phyloP scores from a whole-genome alignment of 768 basidiomycete species.

The Fistulinella prunicolor region DNA sequence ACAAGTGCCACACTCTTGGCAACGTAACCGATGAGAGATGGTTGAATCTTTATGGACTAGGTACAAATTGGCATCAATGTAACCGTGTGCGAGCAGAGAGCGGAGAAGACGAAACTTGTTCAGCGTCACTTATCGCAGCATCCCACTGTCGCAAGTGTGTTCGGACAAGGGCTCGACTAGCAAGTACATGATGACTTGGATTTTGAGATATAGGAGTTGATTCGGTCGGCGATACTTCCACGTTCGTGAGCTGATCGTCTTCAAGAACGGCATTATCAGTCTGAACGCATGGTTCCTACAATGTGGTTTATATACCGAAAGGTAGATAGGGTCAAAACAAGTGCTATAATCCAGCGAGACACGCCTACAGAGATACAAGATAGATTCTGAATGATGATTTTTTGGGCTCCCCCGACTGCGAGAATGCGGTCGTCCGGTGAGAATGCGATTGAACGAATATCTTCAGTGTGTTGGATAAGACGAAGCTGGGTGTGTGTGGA shows the following conservation, averaged over 20 bases:
- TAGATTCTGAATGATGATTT: background rate
- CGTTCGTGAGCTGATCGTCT: background rate
- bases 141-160: background rate
- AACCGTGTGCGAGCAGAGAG: too few species aligned
- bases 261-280: background rate
- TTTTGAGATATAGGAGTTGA: background rate
- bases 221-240: background rate
- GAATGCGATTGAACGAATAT: background rate
- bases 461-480: background rate
- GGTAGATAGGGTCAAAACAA: background rate
- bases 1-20: background rate
- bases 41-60: slow-evolving; percentile 1
- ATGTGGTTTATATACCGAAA: too few species aligned
- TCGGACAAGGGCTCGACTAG: too few species aligned
- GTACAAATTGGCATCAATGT: background rate
- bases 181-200: background rate
- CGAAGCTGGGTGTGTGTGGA: background rate
- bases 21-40: too few species aligned
- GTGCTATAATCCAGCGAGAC: background rate
- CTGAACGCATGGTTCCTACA: background rate
- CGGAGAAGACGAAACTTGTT: background rate
- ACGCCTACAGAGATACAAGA: background rate
- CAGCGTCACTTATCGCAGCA: slow-evolving; percentile 1
- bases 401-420: background rate
- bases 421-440: too few species aligned